A percentile compares a stretch with the other conserved stretches of the same genome.
These are phyloP conservation scores for Brachypodium distachyon DNA, from an alignment of 202 grass and related monocot species.

Conservation along the genomic window DNA sequence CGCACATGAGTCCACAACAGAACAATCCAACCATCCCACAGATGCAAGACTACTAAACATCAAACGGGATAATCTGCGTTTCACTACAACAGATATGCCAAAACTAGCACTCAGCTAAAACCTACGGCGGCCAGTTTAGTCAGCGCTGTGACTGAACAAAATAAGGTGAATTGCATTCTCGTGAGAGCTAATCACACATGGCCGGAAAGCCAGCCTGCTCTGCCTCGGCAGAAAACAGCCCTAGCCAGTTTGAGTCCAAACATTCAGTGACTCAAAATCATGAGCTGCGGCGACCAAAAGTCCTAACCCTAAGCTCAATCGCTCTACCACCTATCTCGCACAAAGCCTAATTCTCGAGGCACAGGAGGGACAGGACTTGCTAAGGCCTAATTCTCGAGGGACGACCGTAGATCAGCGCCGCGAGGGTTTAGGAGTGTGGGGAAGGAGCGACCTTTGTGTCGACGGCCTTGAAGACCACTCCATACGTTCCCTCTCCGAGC, in stretches of 20 bases:
- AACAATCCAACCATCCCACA: neutral
- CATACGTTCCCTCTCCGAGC: slow-evolving; percentile 93
- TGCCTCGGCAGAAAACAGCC: neutral
- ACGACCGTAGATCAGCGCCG: slow-evolving; percentile 18
- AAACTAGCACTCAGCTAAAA: neutral
- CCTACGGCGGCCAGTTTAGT: neutral
- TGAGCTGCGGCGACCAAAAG: neutral
- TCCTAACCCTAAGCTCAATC: neutral
- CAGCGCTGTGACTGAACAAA: neutral
- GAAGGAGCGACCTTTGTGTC: slow-evolving; percentile 63
- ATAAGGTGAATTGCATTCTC: neutral
- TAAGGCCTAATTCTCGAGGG: neutral
- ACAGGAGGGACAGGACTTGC: neutral
- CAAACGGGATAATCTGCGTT: neutral
- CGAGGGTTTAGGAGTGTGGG: neutral
- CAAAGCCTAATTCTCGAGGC: neutral
- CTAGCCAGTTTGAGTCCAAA: neutral
- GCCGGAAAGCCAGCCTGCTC: neutral
- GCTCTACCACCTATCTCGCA: neutral
- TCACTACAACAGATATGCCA: neutral
- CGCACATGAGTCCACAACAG: neutral
- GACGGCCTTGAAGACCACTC: slow-evolving; percentile 89
- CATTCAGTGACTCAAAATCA: neutral
- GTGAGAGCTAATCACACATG: neutral
- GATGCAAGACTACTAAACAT: neutral